A percentile compares a stretch with the other conserved stretches of the same genome.
Evolutionary conservation across 768 basidiomycete species (phyloP).

Genomic region (Amanita molliuscula): DNA sequence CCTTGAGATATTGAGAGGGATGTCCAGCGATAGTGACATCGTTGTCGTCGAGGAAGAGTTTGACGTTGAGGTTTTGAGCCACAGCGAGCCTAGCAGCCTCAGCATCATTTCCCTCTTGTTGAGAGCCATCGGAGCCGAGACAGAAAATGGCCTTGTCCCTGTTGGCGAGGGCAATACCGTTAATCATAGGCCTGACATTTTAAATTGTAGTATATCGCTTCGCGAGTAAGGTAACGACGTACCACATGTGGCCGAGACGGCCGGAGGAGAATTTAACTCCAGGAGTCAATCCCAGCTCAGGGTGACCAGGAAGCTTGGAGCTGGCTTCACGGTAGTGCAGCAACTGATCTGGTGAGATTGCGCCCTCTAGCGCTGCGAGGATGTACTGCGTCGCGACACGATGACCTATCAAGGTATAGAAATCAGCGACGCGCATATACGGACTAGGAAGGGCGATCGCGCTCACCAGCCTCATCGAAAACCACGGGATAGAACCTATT

Average conservation of each 20-base stretch:
- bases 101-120: constrained; percentile 88
- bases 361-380: constrained; percentile 66
- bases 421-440: neutral
- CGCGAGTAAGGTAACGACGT: neutral
- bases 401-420: constrained; percentile 40
- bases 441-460: neutral
- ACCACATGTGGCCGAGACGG: constrained; percentile 89
- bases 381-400: constrained; percentile 89
- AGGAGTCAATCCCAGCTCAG: constrained; percentile 84
- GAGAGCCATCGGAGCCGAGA: constrained; percentile 83
- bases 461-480: constrained; percentile 74
- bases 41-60: constrained; percentile 83
- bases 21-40: constrained; percentile 91
- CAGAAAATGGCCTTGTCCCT: constrained; percentile 69
- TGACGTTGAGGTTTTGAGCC: constrained; percentile 74
- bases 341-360: constrained; percentile 64
- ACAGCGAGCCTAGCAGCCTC: constrained; percentile 85
- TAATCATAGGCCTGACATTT: constrained; percentile 53
- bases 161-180: constrained; percentile 77
- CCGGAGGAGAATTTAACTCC: constrained; percentile 91
- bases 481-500: constrained; percentile 59
- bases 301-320: constrained; percentile 82
- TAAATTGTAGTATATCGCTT: neutral
- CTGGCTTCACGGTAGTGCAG: constrained; percentile 81
- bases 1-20: constrained; percentile 77